Evolutionary conservation across 2,329 filamentous ascomycete species (phyloP).

Genomic region (Aureobasidium sp.): DNA sequence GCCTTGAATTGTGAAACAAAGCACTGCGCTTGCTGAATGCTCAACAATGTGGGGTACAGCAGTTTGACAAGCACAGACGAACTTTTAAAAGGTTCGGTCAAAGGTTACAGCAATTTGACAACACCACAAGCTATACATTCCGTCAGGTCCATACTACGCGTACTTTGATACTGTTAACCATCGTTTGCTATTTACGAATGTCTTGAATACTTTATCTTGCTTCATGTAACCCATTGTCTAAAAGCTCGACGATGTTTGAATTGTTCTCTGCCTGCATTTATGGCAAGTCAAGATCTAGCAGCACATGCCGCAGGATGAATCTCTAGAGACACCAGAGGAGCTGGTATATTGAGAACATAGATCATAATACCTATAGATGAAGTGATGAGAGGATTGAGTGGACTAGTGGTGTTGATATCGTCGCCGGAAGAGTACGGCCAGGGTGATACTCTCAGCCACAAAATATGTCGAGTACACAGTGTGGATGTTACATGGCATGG

Average conservation of each 20-base stretch:
- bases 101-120: not conserved
- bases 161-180: too few relatives aligned
- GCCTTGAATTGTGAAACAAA: not conserved
- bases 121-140: too few relatives aligned
- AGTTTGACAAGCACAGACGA: not conserved
- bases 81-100: not conserved
- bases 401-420: not conserved
- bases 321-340: too few relatives aligned
- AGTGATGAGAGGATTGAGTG: not conserved
- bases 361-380: not conserved
- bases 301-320: too few relatives aligned
- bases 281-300: too few relatives aligned
- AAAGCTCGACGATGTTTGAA: too few relatives aligned
- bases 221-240: too few relatives aligned
- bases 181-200: too few relatives aligned
- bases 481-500: too few relatives aligned
- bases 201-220: too few relatives aligned
- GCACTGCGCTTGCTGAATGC: not conserved
- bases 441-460: not conserved
- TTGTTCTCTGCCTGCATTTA: too few relatives aligned
- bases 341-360: too few relatives aligned
- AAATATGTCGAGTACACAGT: not conserved
- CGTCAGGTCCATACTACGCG: not conserved
- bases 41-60: not conserved
- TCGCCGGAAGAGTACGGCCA: not conserved